Evolutionary conservation across 225 moss, liverwort and hornwort species (phyloP).

Genomic region (Antitrichia curtipendula): DNA sequence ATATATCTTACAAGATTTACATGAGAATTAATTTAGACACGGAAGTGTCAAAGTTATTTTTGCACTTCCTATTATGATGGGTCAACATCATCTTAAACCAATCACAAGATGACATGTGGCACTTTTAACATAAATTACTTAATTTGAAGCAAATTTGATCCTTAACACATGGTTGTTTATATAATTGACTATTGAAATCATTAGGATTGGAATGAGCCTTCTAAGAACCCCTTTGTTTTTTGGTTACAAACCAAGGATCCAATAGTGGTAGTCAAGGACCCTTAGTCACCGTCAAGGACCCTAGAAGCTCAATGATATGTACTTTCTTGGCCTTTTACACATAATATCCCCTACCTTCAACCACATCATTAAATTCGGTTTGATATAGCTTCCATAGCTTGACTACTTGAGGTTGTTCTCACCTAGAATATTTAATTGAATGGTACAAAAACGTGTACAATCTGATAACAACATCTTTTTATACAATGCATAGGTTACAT

Average conservation of each 20-base stretch:
- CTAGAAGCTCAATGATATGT: neutral
- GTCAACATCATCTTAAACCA: rapidly evolving
- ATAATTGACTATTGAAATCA: neutral
- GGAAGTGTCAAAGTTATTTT: neutral
- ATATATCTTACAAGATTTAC: neutral
- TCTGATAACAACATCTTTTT: neutral
- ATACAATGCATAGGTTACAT: neutral
- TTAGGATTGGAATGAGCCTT: neutral
- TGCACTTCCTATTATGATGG: neutral
- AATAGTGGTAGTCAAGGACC: too few species aligned
- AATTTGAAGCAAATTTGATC: neutral
- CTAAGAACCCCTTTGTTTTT: rapidly evolving
- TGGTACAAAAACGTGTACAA: neutral
- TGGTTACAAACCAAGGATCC: too few species aligned
- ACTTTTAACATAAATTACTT: neutral
- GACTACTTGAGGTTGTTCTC: neutral
- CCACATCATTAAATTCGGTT: neutral
- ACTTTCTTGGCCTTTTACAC: neutral
- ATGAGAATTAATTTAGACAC: neutral
- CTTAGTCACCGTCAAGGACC: neutral
- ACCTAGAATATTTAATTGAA: neutral
- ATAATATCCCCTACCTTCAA: neutral
- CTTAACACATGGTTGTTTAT: rapidly evolving
- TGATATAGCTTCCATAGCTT: neutral
- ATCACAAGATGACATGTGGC: neutral